Conservation (phyloP, 805 yeast species). For the Wickerhamomyces alni region DNA sequence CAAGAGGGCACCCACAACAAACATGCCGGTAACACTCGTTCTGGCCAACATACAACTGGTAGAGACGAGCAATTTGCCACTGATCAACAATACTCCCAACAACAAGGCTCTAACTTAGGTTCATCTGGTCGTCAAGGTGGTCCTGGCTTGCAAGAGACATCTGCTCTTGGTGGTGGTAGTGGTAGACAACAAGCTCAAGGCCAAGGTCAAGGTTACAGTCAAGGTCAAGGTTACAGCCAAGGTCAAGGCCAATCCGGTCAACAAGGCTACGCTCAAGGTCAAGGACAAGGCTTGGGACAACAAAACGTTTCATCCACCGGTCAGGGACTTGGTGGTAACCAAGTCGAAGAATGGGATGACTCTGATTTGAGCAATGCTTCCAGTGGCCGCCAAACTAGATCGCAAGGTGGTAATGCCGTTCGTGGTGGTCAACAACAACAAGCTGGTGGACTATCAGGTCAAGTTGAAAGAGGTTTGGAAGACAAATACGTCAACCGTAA, state of each 20-base stretch:
- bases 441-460: constrained; percentile 14
- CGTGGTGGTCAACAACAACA: constrained; percentile 6
- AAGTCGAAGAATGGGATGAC: neutral
- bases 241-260: no score
- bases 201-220: no score
- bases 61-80: constrained; percentile 1
- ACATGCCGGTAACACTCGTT: constrained; percentile 3
- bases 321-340: neutral
- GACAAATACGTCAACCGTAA: constrained; percentile 22
- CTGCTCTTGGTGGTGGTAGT: no score
- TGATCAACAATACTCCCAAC: constrained; percentile 14
- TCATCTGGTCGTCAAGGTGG: neutral
- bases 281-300: constrained; percentile 3
- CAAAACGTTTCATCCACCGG: constrained; percentile 2
- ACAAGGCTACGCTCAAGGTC: no score
- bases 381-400: neutral
- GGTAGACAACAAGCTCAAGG: no score
- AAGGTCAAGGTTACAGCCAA: no score
- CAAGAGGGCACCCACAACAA: neutral
- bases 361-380: neutral
- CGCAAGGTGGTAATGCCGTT: neutral
- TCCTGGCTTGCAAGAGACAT: no score
- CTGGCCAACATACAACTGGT: constrained; percentile 14
- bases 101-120: neutral
- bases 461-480: constrained; percentile 20